Evolutionary conservation across 116 monocot species (phyloP).

Genomic region (Dioscorea cayenensis): DNA sequence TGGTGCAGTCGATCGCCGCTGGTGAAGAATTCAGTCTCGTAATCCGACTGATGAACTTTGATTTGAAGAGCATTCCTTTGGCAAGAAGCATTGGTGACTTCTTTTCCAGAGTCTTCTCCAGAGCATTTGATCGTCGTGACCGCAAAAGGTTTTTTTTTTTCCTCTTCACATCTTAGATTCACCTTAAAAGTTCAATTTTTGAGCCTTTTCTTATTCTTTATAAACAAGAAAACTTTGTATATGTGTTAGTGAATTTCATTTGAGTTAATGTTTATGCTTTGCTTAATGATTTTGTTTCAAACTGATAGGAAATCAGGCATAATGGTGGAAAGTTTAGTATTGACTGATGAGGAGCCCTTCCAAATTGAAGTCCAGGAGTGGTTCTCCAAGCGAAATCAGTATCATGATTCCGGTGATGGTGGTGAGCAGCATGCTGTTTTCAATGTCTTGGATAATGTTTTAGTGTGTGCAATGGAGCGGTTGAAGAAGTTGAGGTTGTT

Average conservation of each 20-base stretch:
- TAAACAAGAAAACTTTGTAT: no score
- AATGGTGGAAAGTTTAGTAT: slow-evolving; percentile 5
- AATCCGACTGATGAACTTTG: background rate
- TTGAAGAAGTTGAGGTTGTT: slow-evolving; percentile 48
- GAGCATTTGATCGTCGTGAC: background rate
- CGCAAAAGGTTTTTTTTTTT: background rate
- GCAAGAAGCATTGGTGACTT: background rate
- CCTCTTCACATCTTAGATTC: background rate
- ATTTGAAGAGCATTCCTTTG: background rate
- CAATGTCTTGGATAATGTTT: slow-evolving; percentile 53
- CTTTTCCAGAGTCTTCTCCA: background rate
- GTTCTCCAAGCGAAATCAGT: slow-evolving; percentile 14
- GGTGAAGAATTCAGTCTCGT: background rate
- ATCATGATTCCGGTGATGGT: slow-evolving; percentile 12
- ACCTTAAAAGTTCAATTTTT: background rate
- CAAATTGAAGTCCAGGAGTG: slow-evolving; percentile 14
- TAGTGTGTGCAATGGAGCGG: slow-evolving; percentile 48
- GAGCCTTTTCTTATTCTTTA: background rate
- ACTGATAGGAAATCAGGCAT: background rate
- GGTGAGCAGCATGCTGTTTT: slow-evolving; percentile 30
- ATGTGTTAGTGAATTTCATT: no score
- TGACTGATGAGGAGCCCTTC: slow-evolving; percentile 24
- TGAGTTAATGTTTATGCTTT: no score
- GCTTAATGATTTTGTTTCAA: no score
- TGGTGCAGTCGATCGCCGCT: background rate